phyloP scores from a whole-genome alignment of 1,139 yeast genomes.

The Yamadazyma pseudoaaseri region DNA sequence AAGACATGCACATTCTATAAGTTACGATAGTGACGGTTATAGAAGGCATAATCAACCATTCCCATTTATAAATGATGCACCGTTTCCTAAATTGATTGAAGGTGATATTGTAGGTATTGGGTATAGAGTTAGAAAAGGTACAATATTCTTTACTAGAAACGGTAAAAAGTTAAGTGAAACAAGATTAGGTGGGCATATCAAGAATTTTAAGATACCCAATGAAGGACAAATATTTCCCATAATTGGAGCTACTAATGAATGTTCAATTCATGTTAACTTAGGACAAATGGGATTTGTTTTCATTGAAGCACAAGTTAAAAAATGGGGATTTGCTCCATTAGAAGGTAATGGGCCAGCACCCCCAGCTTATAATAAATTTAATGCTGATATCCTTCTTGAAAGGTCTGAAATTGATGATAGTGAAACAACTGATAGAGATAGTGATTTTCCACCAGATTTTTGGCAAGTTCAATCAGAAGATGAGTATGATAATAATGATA shows the following conservation, averaged over 20 bases:
- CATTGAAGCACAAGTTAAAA: conserved; percentile 59
- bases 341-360: conserved; percentile 66
- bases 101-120: conserved; percentile 74
- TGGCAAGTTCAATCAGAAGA: conserved; percentile 35
- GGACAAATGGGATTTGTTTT: conserved; percentile 61
- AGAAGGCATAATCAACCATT: conserved; percentile 55
- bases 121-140: conserved; percentile 57
- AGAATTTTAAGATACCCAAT: conserved; percentile 35
- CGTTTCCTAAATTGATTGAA: conserved; percentile 46
- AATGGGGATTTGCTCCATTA: conserved; percentile 65
- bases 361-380: conserved; percentile 56
- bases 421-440: conserved; percentile 45
- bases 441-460: conserved; percentile 58
- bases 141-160: conserved; percentile 66
- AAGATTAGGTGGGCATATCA: conserved; percentile 67
- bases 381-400: conserved; percentile 52
- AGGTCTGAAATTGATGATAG: conserved; percentile 53
- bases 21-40: conserved; percentile 53
- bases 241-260: conserved; percentile 51
- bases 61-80: conserved; percentile 31
- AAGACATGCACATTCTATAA: conserved; percentile 47
- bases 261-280: conserved; percentile 54
- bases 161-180: conserved; percentile 69
- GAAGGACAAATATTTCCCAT: conserved; percentile 50
- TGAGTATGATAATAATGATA: conserved; percentile 23